Base-by-base conservation (phyloP, 2,329 filamentous ascomycete genomes). In the Cladophialophora psammophila region DNA sequence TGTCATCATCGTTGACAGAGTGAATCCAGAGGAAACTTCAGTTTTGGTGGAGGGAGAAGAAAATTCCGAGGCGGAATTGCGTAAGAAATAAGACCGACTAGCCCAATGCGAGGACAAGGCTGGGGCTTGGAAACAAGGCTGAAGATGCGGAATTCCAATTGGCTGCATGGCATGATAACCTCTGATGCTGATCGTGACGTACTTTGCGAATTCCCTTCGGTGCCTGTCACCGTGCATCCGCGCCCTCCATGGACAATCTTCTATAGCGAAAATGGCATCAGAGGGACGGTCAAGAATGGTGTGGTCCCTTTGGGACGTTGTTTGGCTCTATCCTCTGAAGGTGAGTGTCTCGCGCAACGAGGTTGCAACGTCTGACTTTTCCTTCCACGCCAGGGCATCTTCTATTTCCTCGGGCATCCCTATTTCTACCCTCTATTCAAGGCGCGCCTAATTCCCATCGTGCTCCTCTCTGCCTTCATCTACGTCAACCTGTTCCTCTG, bases 401-500 rank as follows among this genome's bases (percentile, higher is more conserved):
- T 87, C 81, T 97, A 94, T 80, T 97, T 96, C 78, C 72, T 87
- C 59, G 84, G 86, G 36, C 91, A 94, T 76, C 89, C 87, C 26
- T 93, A 91, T 73, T 90, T 95, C 71, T 96, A 91, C 79, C 93
- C 94, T 31, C 85, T 97, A 1, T 90, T 97, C 71, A 83, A 87
- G 65, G 84, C 91, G 31, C 89, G 94, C 15, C 83, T 99, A 2
- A 80, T 98, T 0, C 94, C 94, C 0, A 85, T 96, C 34, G 87
- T 91, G 2, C 81, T 97, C 13, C 89, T 97, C 12, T 97, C 94
- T 0, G 82, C 90, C 13, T 87, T 95, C 63, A 91, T 97, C 13
- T 92, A 97, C 69, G 82, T 89, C n/a, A 83, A 96, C 20, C 87
- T 98, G 20, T 98, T 98, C 78, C 84, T 92, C 12, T 96, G 95